Percentiles rank a stretch among this genome's conserved stretches.
phyloP scores from a whole-genome alignment of 164 flowering plant species.

The Taxillus chinensis region DNA sequence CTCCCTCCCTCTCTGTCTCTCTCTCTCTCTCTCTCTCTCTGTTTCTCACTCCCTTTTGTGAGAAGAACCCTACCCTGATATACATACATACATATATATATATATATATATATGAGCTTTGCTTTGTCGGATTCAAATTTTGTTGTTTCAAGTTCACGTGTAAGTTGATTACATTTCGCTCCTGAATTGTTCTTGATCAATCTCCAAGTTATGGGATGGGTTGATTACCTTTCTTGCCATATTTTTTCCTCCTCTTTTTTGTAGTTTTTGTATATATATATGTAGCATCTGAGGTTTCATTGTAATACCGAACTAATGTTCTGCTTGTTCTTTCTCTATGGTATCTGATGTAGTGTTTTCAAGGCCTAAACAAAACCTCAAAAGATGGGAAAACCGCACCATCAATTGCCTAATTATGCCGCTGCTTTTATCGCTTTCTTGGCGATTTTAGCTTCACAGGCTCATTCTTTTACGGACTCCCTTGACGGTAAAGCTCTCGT shows the following conservation, averaged over 20 bases:
- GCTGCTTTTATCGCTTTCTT: slow-evolving; percentile 13
- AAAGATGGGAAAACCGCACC: slow-evolving; percentile 14
- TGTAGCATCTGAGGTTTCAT: too few species aligned
- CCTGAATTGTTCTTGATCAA: too few species aligned
- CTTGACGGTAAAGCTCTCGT: slow-evolving; percentile 25
- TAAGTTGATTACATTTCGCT: not conserved
- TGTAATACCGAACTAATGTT: not conserved
- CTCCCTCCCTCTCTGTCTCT: not conserved
- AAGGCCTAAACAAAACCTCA: not conserved
- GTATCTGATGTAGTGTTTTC: not conserved
- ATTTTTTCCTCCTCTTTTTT: not conserved
- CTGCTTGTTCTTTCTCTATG: not conserved
- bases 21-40: slow-evolving; percentile 3
- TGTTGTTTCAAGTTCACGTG: not conserved
- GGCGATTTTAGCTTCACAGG: slow-evolving; percentile 13
- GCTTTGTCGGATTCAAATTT: not conserved
- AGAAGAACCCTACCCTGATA: too few species aligned
- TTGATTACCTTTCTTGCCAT: too few species aligned
- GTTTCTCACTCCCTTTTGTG: not conserved
- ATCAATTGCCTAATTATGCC: slow-evolving; percentile 5
- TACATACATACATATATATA: too few species aligned
- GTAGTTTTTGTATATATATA: not conserved
- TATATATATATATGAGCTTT: too few species aligned
- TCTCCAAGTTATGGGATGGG: too few species aligned
- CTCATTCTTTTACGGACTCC: slow-evolving; percentile 25